These are phyloP conservation scores for Carex littledalei DNA, from an alignment of 176 grass and related monocot species.

Conservation along the genomic window DNA sequence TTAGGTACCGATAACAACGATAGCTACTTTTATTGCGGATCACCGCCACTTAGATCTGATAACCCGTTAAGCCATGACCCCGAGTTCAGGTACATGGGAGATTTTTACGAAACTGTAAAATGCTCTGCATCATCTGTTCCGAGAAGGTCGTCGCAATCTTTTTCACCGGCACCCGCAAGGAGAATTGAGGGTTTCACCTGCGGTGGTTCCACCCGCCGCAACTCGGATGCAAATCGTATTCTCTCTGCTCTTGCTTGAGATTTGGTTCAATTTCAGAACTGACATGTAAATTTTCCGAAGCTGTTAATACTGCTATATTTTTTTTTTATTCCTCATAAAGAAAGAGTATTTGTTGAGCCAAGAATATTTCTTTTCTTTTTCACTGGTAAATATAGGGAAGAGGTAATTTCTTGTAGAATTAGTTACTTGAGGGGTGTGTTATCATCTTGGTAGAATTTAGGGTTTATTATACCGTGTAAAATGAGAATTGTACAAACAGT, in stretches of 20 bases:
- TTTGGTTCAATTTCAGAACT: neutral
- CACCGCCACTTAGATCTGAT: constrained; percentile 58
- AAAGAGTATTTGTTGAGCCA: constrained; percentile 3
- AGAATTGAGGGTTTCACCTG: constrained; percentile 70
- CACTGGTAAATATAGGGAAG: constrained; percentile 12
- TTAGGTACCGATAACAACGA: constrained; percentile 5
- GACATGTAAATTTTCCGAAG: constrained; percentile 20
- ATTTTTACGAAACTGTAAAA: constrained; percentile 21
- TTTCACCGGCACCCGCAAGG: constrained; percentile 37
- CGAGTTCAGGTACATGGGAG: constrained; percentile 33
- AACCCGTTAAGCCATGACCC: constrained; percentile 70
- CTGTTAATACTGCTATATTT: constrained; percentile 17
- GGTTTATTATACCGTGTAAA: neutral
- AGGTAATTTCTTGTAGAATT: constrained; percentile 19
- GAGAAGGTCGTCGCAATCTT: constrained; percentile 24
- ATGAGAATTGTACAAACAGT: constrained; percentile 12
- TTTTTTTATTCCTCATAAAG: neutral
- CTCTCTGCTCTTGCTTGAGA: constrained; percentile 53
- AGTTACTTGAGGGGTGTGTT: neutral
- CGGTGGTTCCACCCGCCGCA: constrained; percentile 36
- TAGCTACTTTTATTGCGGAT: constrained; percentile 17
- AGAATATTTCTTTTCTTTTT: constrained; percentile 6
- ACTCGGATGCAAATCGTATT: constrained; percentile 23
- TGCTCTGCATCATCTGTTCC: constrained; percentile 14
- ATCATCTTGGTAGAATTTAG: constrained; percentile 14